These are phyloP conservation scores for Penicillium capsulatum DNA, from an alignment of 2,329 filamentous ascomycete species.

Conservation along the genomic window DNA sequence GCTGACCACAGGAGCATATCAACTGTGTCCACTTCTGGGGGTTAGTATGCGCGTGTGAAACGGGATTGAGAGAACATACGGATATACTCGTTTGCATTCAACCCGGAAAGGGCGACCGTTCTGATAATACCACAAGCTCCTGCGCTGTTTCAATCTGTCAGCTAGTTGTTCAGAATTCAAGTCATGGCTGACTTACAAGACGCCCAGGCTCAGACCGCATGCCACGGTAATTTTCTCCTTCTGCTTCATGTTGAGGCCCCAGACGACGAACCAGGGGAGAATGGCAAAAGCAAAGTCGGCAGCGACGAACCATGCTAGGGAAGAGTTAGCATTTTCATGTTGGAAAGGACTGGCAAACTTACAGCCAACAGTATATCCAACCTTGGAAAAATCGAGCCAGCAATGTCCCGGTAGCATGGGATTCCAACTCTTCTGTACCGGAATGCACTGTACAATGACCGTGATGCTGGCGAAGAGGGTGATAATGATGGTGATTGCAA, in stretches of 20 bases:
- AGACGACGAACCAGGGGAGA: conserved; percentile 46
- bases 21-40: conserved; percentile 8
- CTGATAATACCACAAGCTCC: conserved; percentile 23
- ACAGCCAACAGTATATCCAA: conserved; percentile 25
- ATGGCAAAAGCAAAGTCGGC: conserved; percentile 24
- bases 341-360: neutral
- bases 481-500: conserved; percentile 14
- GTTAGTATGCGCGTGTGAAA: conserved; percentile 2
- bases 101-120: conserved; percentile 18
- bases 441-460: conserved; percentile 18
- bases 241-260: conserved; percentile 45
- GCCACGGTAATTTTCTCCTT: conserved; percentile 46
- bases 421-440: conserved; percentile 18
- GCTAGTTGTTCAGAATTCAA: neutral
- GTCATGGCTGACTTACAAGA: conserved; percentile 34
- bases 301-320: conserved; percentile 19
- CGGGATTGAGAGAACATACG: conserved; percentile 2
- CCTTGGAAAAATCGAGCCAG: conserved; percentile 23
- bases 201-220: conserved; percentile 42
- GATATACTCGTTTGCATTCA: conserved; percentile 21
- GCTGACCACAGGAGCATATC: conserved; percentile 25
- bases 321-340: neutral
- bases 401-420: conserved; percentile 13
- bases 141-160: conserved; percentile 11
- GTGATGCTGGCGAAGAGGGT: conserved; percentile 19